Evolutionary conservation across 306 rosid genomes (phyloP), one percentile per base, ranked within the genome.

Genomic region (Canavalia gladiata): DNA sequence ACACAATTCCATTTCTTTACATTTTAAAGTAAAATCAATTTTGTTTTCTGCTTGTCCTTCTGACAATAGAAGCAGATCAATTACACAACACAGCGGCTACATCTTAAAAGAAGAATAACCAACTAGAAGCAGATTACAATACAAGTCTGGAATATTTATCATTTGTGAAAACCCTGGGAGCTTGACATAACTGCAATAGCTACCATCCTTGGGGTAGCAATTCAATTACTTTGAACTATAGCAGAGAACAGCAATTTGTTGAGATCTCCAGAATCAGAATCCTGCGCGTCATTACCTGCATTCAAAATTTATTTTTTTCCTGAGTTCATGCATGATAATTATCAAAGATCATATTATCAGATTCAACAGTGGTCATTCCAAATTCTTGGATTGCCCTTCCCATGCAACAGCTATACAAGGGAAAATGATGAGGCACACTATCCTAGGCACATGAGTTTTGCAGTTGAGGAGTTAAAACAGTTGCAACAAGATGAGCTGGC

Each of bases 221-320:
- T 55, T 87, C 84, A 79, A 64, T 82, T 89, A 76, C 88, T 86
- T 75, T 91, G 65, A 70, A 91, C 88, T 66, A 95, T 87, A 35
- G 97, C 90, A 7, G 97, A 95, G 85, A 95, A 95, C 43, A 95
- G 95, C 76, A 93, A 84, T 45, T 90, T 87, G 87, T 95, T 91
- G 59, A 95, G 82, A 58, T 91, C 95, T 49, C 84, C 82, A 2
- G 87, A 75, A 18, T 90, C 94, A 2, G 90, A 69, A 42, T 77
- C 97, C 5, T 62, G 82, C 0, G 18, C 55, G 78, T 86, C 95
- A 78, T 87, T 92, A 64, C 91, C 99, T 95, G 92, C 88, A 86
- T 85, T 39, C 73, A 50, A 68, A 12, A 37, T 73, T 72, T 12
- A 43, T 37, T 37, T 70, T 11, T 46, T 46, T 35, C 55, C 25